Evolutionary conservation across 2,329 filamentous ascomycete genomes (phyloP).

Genomic region (Coniella vitis): DNA sequence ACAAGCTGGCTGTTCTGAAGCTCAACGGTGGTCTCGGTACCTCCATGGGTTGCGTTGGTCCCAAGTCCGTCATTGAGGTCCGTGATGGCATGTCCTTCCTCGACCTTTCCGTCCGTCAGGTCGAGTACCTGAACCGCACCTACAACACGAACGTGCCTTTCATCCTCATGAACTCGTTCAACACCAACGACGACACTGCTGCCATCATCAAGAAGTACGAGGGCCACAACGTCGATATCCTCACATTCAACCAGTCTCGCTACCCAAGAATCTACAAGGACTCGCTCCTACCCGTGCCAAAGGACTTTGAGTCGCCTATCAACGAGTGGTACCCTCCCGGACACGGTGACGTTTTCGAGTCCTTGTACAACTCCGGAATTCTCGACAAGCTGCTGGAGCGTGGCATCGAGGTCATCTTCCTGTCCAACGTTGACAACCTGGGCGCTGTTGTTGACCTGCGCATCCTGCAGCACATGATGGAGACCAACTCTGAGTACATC

Average conservation of each 20-base stretch:
- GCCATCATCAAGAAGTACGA: conserved; percentile 99
- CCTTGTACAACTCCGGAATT: conserved; percentile 97
- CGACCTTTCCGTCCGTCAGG: conserved; percentile 95
- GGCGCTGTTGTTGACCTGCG: conserved; percentile 95
- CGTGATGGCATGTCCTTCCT: conserved; percentile 99
- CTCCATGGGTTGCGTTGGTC: conserved; percentile 98
- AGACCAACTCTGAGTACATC: conserved; percentile 95
- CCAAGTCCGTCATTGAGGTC: conserved; percentile 99
- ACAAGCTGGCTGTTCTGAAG: conserved; percentile 97
- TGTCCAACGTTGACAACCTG: conserved; percentile 98
- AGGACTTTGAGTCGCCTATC: conserved; percentile 78
- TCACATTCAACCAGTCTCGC: conserved; percentile 99
- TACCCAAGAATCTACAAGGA: conserved; percentile 98
- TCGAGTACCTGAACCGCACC: conserved; percentile 97
- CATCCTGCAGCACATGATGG: conserved; percentile 98
- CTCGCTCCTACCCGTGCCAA: conserved; percentile 91
- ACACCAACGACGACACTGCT: conserved; percentile 95
- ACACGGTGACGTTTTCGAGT: conserved; percentile 99
- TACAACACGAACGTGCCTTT: conserved; percentile 97
- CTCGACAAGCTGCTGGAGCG: conserved; percentile 93
- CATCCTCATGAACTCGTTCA: conserved; percentile 99
- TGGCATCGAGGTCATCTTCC: conserved; percentile 95
- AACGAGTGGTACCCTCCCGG: conserved; percentile 98
- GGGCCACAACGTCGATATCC: conserved; percentile 98
- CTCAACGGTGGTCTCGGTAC: conserved; percentile 98